Evolutionary conservation across 331 rosid genomes (phyloP).

Genomic region (Saraca asoca): DNA sequence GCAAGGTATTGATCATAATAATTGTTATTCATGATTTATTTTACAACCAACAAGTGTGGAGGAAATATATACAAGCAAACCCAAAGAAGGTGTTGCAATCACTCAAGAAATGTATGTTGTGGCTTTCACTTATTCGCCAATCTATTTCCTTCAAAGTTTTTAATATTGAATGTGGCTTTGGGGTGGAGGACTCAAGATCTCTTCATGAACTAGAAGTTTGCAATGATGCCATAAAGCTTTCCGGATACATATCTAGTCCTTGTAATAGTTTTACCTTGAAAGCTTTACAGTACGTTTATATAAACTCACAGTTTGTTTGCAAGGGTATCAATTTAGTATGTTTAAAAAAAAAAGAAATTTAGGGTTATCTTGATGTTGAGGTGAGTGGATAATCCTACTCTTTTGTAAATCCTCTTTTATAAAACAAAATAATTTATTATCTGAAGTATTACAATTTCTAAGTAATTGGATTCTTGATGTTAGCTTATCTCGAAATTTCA

Average conservation of each 20-base stretch:
- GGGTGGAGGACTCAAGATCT: constrained; percentile 57
- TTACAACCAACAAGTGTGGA: constrained; percentile 96
- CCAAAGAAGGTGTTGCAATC: constrained; percentile 84
- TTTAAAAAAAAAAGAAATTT: too few species aligned
- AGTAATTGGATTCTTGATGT: too few species aligned
- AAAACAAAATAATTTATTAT: too few species aligned
- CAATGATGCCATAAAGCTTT: constrained; percentile 62
- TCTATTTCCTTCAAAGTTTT: constrained; percentile 66
- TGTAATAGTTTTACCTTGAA: constrained; percentile 51
- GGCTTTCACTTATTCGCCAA: constrained; percentile 66
- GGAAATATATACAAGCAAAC: too few species aligned
- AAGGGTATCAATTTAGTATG: too few species aligned
- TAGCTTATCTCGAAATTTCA: too few species aligned
- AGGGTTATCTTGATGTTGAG: too few species aligned
- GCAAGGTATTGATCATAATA: constrained; percentile 84
- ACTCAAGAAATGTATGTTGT: constrained; percentile 70
- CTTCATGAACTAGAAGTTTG: constrained; percentile 56
- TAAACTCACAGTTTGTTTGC: constrained; percentile 76
- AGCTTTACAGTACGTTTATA: constrained; percentile 86
- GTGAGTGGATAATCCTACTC: too few species aligned
- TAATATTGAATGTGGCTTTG: constrained; percentile 75
- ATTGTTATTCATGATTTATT: constrained; percentile 84
- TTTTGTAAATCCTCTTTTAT: too few species aligned
- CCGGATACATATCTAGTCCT: constrained; percentile 76
- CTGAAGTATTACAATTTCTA: too few species aligned